Evolutionary conservation across 495 filamentous ascomycete genomes (phyloP).

Genomic region (Hypoxylon fragiforme): DNA sequence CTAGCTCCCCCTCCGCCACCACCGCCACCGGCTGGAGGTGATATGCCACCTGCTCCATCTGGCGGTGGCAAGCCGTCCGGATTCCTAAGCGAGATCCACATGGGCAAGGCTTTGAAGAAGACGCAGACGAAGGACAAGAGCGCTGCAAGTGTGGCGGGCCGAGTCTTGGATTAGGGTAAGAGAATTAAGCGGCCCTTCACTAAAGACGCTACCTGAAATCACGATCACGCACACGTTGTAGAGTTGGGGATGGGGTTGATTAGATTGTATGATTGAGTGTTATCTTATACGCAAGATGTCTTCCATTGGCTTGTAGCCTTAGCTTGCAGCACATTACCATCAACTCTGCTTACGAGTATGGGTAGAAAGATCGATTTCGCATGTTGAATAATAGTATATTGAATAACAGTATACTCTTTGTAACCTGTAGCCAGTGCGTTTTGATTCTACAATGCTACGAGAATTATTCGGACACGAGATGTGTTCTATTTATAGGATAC

Average conservation of each 20-base stretch:
- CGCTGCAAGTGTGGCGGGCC: constrained; percentile 65
- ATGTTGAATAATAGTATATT: constrained; percentile 10
- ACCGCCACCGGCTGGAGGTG: constrained; percentile 49
- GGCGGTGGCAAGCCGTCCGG: constrained; percentile 56
- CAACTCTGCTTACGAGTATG: constrained; percentile 13
- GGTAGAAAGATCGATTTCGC: constrained; percentile 12
- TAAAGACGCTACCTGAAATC: background rate
- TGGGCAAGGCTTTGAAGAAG: constrained; percentile 76
- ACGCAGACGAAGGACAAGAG: constrained; percentile 86
- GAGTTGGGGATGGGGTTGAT: constrained; percentile 17
- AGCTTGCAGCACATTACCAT: constrained; percentile 13
- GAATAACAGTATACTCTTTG: constrained; percentile 6
- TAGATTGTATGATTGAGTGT: constrained; percentile 35
- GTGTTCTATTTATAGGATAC: too few relatives aligned
- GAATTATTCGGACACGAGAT: too few relatives aligned
- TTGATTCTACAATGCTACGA: background rate
- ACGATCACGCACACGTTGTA: background rate
- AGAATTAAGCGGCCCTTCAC: background rate
- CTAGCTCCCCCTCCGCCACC: constrained; percentile 60
- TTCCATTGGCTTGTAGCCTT: constrained; percentile 6
- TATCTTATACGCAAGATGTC: constrained; percentile 12
- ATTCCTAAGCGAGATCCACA: constrained; percentile 78
- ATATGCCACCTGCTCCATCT: constrained; percentile 37
- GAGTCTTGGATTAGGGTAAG: constrained; percentile 56
- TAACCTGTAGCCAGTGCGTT: constrained; percentile 1